These are phyloP conservation scores for Leptoxyphium fumago DNA, from an alignment of 2,329 filamentous ascomycete species.

Conservation along the genomic window DNA sequence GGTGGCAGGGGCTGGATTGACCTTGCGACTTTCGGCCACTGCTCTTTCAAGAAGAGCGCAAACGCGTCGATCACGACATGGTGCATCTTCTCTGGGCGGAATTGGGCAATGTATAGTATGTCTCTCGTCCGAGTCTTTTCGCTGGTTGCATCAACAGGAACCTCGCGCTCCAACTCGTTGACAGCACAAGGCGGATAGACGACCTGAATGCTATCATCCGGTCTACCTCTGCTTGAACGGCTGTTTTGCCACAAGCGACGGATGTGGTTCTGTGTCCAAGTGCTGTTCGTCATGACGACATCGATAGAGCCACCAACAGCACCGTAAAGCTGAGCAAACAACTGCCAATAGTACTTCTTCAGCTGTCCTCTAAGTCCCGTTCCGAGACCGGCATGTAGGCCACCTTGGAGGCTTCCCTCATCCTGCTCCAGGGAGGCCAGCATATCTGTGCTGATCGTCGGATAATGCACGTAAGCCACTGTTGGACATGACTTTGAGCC, in stretches of 20 bases:
- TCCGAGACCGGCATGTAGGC: conserved; percentile 74
- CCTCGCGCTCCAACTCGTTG: conserved; percentile 59
- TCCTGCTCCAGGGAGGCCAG: conserved; percentile 53
- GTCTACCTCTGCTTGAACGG: conserved; percentile 29
- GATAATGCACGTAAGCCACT: conserved; percentile 91
- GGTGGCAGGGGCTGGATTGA: neutral
- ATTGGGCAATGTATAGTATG: conserved; percentile 90
- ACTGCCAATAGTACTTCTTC: conserved; percentile 75
- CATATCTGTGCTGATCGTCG: conserved; percentile 98
- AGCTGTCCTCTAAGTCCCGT: conserved; percentile 51
- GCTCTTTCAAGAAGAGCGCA: conserved; percentile 46
- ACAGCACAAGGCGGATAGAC: conserved; percentile 91
- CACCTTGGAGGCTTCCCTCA: conserved; percentile 41
- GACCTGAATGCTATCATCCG: conserved; percentile 47
- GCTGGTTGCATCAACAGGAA: conserved; percentile 55
- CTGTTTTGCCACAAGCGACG: conserved; percentile 56
- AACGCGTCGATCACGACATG: conserved; percentile 74
- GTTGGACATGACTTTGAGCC: conserved; percentile 29
- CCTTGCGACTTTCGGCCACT: conserved; percentile 8
- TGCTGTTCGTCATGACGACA: conserved; percentile 94
- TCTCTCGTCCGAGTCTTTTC: conserved; percentile 56
- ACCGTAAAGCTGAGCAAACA: conserved; percentile 72
- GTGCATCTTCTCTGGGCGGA: conserved; percentile 95
- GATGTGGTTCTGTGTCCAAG: conserved; percentile 81
- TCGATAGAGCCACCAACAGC: conserved; percentile 73